phyloP scores from a whole-genome alignment of 306 rosid species.

The Rubus parviflorus region DNA sequence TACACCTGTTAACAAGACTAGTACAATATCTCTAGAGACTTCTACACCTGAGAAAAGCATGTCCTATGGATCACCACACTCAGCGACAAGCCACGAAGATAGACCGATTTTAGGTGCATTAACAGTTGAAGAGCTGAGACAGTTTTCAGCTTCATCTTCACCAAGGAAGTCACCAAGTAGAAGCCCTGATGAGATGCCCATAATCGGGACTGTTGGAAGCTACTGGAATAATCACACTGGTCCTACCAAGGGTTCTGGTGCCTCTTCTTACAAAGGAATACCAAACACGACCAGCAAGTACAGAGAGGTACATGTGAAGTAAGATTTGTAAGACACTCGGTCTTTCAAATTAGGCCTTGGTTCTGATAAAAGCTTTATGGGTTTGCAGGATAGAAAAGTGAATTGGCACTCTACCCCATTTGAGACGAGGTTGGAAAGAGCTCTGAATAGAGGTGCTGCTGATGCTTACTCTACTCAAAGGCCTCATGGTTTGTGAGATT shows the following conservation, averaged over 20 bases:
- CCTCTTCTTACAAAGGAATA: slow-evolving; percentile 71
- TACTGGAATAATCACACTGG: slow-evolving; percentile 53
- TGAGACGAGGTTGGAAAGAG: slow-evolving; percentile 83
- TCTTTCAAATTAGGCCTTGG: slow-evolving; percentile 19
- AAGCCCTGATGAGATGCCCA: slow-evolving; percentile 75
- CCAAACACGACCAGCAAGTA: slow-evolving; percentile 89
- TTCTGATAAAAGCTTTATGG: slow-evolving; percentile 46
- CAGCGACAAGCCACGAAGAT: slow-evolving; percentile 60
- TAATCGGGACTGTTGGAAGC: slow-evolving; percentile 80
- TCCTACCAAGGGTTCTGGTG: slow-evolving; percentile 42
- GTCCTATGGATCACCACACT: slow-evolving; percentile 64
- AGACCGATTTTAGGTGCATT: slow-evolving; percentile 91
- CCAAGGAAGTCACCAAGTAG: slow-evolving; percentile 68
- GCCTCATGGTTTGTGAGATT: slow-evolving; percentile 22
- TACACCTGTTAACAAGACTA: slow-evolving; percentile 44
- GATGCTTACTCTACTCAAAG: slow-evolving; percentile 36
- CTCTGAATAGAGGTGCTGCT: slow-evolving; percentile 56
- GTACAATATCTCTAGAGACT: slow-evolving; percentile 16
- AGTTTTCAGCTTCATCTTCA: slow-evolving; percentile 64
- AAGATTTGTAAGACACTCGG: slow-evolving; percentile 21
- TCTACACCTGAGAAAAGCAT: slow-evolving; percentile 47
- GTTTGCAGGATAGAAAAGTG: slow-evolving; percentile 77
- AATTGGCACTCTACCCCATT: slow-evolving; percentile 87
- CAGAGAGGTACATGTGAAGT: slow-evolving; percentile 70
- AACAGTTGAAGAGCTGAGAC: slow-evolving; percentile 74